Evolutionary conservation across 768 basidiomycete genomes (phyloP).

Genomic region (Sarcodon sp.): DNA sequence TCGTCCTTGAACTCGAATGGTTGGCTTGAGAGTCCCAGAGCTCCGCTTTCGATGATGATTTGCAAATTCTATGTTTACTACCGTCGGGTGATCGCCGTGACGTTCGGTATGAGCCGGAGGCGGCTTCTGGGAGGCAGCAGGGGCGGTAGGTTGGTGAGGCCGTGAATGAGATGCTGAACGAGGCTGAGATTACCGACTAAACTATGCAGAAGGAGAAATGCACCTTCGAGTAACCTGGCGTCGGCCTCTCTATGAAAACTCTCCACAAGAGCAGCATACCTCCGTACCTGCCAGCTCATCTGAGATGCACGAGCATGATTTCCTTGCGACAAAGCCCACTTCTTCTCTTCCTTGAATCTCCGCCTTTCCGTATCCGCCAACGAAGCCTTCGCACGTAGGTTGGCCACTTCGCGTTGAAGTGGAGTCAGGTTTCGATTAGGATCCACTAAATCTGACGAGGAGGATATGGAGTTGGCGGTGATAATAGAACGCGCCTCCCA

Average conservation of each 20-base stretch:
- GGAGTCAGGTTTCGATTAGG: constrained; percentile 46
- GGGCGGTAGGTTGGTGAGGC: constrained; percentile 5
- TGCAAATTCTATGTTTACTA: constrained; percentile 16
- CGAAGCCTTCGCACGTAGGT: constrained; percentile 63
- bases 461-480: constrained; percentile 60
- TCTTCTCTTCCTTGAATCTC: constrained; percentile 74
- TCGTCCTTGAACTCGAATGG: constrained; percentile 20
- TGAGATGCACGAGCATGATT: constrained; percentile 64
- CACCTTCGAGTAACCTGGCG: constrained; percentile 52
- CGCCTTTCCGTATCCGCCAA: constrained; percentile 76
- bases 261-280: constrained; percentile 68
- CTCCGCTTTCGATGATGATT: constrained; percentile 14
- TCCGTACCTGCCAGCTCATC: constrained; percentile 77
- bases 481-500: constrained; percentile 18
- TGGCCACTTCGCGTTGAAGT: constrained; percentile 61
- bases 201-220: constrained; percentile 5
- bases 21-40: constrained; percentile 21
- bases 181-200: neutral
- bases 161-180: neutral
- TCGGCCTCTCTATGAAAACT: constrained; percentile 75
- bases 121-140: constrained; percentile 5
- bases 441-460: constrained; percentile 31
- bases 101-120: neutral
- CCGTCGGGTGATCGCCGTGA: constrained; percentile 6
- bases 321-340: constrained; percentile 76